A percentile compares a stretch with the other conserved stretches of the same genome.
phyloP scores from a whole-genome alignment of 163 green algal species.

The Scenedesmus sp. region DNA sequence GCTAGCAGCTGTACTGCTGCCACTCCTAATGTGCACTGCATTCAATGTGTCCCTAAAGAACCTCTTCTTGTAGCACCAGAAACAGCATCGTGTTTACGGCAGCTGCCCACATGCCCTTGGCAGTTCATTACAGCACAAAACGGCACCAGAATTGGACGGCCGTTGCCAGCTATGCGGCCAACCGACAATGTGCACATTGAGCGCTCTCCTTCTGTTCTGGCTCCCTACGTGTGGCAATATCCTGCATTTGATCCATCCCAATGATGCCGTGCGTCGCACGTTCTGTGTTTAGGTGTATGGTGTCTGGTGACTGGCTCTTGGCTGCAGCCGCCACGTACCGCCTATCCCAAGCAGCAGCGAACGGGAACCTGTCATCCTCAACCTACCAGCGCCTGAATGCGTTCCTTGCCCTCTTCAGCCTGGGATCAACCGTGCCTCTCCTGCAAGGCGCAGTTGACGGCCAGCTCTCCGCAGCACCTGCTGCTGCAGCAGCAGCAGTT shows the following conservation, averaged over 20 bases:
- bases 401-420: conserved; percentile 13
- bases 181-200: too few relatives aligned
- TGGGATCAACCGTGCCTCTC: not conserved
- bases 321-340: not conserved
- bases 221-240: too few relatives aligned
- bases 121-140: too few relatives aligned
- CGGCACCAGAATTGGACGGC: too few relatives aligned
- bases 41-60: too few relatives aligned
- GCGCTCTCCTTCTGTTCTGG: too few relatives aligned
- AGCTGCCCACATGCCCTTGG: not conserved
- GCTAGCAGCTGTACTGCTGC: not conserved
- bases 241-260: too few relatives aligned
- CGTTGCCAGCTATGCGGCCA: too few relatives aligned
- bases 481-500: not conserved
- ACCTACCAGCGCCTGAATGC: conserved; percentile 38
- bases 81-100: too few relatives aligned
- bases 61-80: too few relatives aligned
- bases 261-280: not conserved
- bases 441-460: conserved; percentile 9
- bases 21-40: not conserved
- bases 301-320: conserved; percentile 32
- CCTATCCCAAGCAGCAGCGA: conserved; percentile 22
- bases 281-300: conserved; percentile 11
- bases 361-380: not conserved
- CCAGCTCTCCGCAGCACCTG: not conserved